phyloP scores from a whole-genome alignment of 2,329 filamentous ascomycete species.

The Septoria petroselini region DNA sequence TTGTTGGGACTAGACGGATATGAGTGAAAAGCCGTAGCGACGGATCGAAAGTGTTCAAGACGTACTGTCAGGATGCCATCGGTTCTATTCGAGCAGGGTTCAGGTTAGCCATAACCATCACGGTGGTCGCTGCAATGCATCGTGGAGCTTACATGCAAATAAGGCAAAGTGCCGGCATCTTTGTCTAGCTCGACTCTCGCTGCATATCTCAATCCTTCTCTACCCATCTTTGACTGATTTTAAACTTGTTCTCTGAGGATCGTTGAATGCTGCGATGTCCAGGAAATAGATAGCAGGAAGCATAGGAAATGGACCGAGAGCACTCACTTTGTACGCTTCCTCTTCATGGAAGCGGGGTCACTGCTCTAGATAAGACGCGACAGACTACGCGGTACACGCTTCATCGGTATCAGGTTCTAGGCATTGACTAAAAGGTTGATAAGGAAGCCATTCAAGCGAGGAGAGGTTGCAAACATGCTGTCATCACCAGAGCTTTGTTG shows the following conservation, averaged over 20 bases:
- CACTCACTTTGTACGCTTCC: too few relatives aligned
- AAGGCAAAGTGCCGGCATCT: conserved; percentile 65
- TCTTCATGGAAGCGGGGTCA: conserved; percentile 1
- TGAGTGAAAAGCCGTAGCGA: conserved; percentile 6
- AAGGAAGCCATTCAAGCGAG: conserved; percentile 14
- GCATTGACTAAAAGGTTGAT: conserved; percentile 21
- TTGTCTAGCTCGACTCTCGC: conserved; percentile 71
- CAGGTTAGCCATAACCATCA: conserved; percentile 14
- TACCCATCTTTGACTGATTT: conserved; percentile 42
- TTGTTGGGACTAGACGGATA: conserved; percentile 62
- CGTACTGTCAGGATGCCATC: conserved; percentile 88
- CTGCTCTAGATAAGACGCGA: conserved; percentile 7
- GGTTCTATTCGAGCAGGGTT: conserved; percentile 58
- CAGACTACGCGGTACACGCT: conserved; percentile 2
- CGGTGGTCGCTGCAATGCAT: conserved; percentile 20
- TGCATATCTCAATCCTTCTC: conserved; percentile 63
- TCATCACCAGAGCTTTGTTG: conserved; percentile 11
- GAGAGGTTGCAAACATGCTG: conserved; percentile 4
- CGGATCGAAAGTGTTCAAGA: conserved; percentile 1
- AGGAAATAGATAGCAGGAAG: not conserved
- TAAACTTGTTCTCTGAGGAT: not conserved
- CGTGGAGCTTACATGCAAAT: conserved; percentile 26
- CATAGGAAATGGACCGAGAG: too few relatives aligned
- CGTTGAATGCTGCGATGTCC: not conserved
- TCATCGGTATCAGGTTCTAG: conserved; percentile 8